Evolutionary conservation across 2,329 filamentous ascomycete species (phyloP), one percentile per base, ranked within the genome.

Genomic region (Ampelomyces quisqualis): DNA sequence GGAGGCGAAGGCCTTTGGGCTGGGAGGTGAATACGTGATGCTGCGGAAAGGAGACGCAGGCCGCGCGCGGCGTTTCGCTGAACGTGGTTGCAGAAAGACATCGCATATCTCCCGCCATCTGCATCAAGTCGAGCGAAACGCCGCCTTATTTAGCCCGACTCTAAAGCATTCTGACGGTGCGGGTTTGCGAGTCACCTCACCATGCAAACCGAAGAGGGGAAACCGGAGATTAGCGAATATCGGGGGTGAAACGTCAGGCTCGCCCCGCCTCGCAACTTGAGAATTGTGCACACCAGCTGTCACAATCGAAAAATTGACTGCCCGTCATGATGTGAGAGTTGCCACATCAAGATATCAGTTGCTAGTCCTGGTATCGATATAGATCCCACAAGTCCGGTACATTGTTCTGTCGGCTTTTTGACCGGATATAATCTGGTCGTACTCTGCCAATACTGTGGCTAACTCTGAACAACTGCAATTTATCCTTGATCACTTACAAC

Each of bases 1-100:
- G 60, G 60, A 35, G 62, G 62, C 15, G 60, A 63, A 19, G 58
- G 60, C 5, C 50, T 65, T 10, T 65, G 62, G 62, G 48, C 56
- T 5, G 61, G 60, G 22, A 40, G 62, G 15, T 65, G 58, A 61
- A 38, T 28, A 38, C n/a, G n/a, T n/a, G n/a, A n/a, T n/a, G n/a
- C n/a, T n/a, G n/a, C n/a, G n/a, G n/a, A n/a, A n/a, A n/a, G n/a
- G n/a, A n/a, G n/a, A n/a, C n/a, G n/a, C n/a, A 24, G 22, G 9
- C 22, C 9, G 9, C 22, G 22, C 22, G 22, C 22, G 3, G 22
- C 22, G 22, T 10, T 24, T 8, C 7, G 22, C 22, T 24, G 22
- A 24, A 3, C n/a, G n/a, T n/a, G n/a, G n/a, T n/a, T n/a, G n/a
- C n/a, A n/a, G n/a, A n/a, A n/a, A n/a, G n/a, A n/a, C n/a, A n/a